Conservation (phyloP, 2,329 filamentous ascomycete species). For the Incumbomyces delicatus region DNA sequence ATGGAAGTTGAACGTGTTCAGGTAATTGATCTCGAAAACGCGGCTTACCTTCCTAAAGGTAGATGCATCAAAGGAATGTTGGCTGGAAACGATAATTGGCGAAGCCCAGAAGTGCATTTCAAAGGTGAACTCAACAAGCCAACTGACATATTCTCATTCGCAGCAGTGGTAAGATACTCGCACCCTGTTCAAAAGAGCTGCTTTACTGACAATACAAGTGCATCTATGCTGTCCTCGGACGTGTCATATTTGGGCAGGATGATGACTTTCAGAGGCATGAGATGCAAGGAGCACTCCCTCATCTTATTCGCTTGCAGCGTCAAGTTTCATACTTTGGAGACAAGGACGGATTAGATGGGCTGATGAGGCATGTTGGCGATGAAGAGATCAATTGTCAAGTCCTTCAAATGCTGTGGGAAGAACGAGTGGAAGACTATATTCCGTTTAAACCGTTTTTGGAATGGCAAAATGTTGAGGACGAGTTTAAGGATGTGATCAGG, state of each 20-base stretch:
- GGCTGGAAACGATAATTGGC: slow-evolving; percentile 27
- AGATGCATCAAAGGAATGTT: slow-evolving; percentile 16
- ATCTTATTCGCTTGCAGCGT: slow-evolving; percentile 32
- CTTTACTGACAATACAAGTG: slow-evolving; percentile 23
- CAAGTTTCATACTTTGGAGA: slow-evolving; percentile 42
- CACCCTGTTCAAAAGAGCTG: not conserved
- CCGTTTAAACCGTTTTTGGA: slow-evolving; percentile 26
- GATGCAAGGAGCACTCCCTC: slow-evolving; percentile 28
- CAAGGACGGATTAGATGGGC: slow-evolving; percentile 30
- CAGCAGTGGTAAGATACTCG: slow-evolving; percentile 21
- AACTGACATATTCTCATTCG: slow-evolving; percentile 30
- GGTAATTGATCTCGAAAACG: slow-evolving; percentile 26
- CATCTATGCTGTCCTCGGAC: slow-evolving; percentile 36
- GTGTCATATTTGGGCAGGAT: slow-evolving; percentile 32
- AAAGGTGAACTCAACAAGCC: slow-evolving; percentile 23
- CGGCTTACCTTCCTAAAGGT: not conserved
- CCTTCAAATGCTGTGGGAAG: slow-evolving; percentile 27
- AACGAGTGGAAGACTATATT: slow-evolving; percentile 23
- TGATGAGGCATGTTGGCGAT: slow-evolving; percentile 34
- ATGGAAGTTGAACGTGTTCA: slow-evolving; percentile 21
- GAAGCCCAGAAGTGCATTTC: slow-evolving; percentile 28
- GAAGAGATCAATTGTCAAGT: slow-evolving; percentile 21
- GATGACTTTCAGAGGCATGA: slow-evolving; percentile 24
- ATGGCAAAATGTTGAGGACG: slow-evolving; percentile 21
- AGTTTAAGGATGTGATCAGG: not conserved